Evolutionary conservation across 192 early-diverging fungal species (phyloP).

Genomic region (Coemansia sp.): DNA sequence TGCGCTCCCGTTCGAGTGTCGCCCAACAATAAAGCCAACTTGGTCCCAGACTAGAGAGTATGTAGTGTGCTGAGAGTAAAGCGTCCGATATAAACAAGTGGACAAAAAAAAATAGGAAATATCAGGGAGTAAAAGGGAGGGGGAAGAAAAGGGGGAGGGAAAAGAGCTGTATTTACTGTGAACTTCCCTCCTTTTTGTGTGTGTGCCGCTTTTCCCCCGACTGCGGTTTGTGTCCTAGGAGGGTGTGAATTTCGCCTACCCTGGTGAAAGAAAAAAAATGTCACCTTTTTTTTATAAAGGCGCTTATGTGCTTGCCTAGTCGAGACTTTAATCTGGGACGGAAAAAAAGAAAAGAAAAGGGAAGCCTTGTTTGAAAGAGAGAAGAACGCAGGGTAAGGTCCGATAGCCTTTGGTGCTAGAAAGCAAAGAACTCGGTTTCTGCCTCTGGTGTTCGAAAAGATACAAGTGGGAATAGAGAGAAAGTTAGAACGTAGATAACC

Average conservation of each 20-base stretch:
- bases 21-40: background rate
- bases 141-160: background rate
- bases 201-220: background rate
- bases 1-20: no score
- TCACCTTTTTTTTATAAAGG: background rate
- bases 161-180: background rate
- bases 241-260: background rate
- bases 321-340: background rate
- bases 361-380: background rate
- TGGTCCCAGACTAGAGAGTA: no score
- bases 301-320: background rate
- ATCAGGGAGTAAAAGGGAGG: slow-evolving; percentile 2
- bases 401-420: background rate
- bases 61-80: no score
- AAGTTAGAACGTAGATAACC: background rate
- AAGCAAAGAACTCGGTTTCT: background rate
- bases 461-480: background rate
- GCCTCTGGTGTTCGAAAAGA: background rate
- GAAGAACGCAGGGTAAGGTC: background rate
- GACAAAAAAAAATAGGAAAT: background rate
- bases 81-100: background rate
- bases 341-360: background rate
- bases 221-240: background rate
- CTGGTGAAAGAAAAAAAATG: background rate
- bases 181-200: background rate